phyloP scores from a whole-genome alignment of 768 basidiomycete species.

The Neoboletus subvelutipes region DNA sequence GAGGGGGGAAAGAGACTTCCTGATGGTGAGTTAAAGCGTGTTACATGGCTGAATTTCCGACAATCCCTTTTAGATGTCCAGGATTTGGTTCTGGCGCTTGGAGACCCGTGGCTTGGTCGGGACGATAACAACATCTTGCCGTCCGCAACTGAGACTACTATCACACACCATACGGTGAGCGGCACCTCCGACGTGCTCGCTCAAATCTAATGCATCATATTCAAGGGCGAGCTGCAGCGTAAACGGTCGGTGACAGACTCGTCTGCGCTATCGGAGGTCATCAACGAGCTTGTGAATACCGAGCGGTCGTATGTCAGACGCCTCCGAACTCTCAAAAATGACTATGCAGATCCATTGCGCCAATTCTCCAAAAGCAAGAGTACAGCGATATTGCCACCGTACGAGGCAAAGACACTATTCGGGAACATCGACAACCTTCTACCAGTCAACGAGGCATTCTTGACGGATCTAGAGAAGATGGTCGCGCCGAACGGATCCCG shows the following conservation, averaged over 20 bases:
- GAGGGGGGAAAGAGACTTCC: constrained; percentile 67
- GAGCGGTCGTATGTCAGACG: constrained; percentile 88
- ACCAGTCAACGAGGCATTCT: constrained; percentile 85
- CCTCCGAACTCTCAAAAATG: constrained; percentile 75
- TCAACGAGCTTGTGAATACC: constrained; percentile 86
- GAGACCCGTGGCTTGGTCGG: constrained; percentile 57
- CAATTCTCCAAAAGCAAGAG: constrained; percentile 81
- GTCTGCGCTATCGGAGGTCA: constrained; percentile 65
- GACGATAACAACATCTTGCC: constrained; percentile 50
- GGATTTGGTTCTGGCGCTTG: constrained; percentile 75
- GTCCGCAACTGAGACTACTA: constrained; percentile 38
- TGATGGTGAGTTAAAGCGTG: constrained; percentile 47
- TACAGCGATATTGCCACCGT: constrained; percentile 82
- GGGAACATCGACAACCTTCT: constrained; percentile 90
- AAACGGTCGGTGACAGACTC: constrained; percentile 63
- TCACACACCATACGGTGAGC: constrained; percentile 46
- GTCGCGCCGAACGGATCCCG: constrained; percentile 54
- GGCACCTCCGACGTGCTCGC: background rate
- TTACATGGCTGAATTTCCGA: constrained; percentile 6
- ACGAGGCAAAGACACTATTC: constrained; percentile 92
- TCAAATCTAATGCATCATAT: constrained; percentile 12
- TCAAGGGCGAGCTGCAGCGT: constrained; percentile 35
- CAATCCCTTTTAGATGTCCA: constrained; percentile 58
- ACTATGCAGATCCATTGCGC: constrained; percentile 91
- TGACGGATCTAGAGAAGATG: constrained; percentile 82